Evolutionary conservation across 2,329 filamentous ascomycete species (phyloP), one percentile per base, ranked within the genome.

Genomic region (Passalora sequoiae): DNA sequence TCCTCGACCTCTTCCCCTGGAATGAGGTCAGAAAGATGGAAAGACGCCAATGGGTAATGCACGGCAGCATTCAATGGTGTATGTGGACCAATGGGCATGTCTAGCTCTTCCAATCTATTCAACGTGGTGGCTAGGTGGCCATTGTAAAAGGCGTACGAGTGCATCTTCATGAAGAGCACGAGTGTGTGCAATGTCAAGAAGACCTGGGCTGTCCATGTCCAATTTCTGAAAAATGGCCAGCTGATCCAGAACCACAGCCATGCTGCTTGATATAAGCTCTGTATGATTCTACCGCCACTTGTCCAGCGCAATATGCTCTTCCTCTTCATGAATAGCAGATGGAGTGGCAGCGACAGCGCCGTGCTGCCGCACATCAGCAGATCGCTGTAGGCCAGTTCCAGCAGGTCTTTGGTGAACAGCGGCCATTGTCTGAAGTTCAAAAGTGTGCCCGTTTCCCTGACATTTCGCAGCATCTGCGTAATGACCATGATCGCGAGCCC

Each of bases 81-180:
- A n/a, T 46, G 39, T 3, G 59, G 55, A 2, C 48, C 44, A 8
- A 61, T 54, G 2, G 89, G 88, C 44, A 78, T 69, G 65, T 98
- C 92, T 24, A 98, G 81, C 29, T 80, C 80, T 43, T 78, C 79
- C 9, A 98, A 74, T 8, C 88, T 83, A 61, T 84, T 82, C 64
- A 94, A 80, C 0, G 88, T 94, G 64, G 92, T 87, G 55, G 84
- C 86, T 12, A 98, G 74, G 65, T 98, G 92, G 8, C 92, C 92
- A 59, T 96, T 97, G 71, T 98, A 98, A 66, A 97, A 98, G 17
- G 88, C 86, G 61, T 95, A 98, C 4, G 89, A 96, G 66, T 98
- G 92, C 81, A 97, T 92, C 73, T 98, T 98, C 92, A 98, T 98
- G 38, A 96, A 80, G 15, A 98, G 75, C 6, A 87, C 84, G 67